These are phyloP conservation scores for Kondoa subrosea DNA, from an alignment of 768 basidiomycete genomes.

Conservation along the genomic window DNA sequence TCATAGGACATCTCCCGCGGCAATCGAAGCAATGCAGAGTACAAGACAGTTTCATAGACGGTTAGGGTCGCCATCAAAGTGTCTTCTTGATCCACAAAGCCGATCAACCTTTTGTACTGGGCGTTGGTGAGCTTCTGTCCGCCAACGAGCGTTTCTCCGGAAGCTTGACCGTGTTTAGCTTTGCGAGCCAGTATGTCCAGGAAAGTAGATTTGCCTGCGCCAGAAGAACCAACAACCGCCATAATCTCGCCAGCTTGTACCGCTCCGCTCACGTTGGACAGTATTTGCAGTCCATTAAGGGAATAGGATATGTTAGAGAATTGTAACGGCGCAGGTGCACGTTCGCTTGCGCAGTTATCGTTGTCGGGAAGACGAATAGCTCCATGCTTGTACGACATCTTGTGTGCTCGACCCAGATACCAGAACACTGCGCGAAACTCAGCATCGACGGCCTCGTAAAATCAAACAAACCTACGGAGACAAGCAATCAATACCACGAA, in stretches of 20 bases:
- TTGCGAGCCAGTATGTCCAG: constrained; percentile 90
- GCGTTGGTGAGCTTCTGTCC: constrained; percentile 56
- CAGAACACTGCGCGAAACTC: constrained; percentile 46
- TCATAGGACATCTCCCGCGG: constrained; percentile 87
- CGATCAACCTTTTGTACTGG: constrained; percentile 69
- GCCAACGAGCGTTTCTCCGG: constrained; percentile 65
- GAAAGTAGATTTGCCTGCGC: constrained; percentile 55
- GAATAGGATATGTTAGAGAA: constrained; percentile 71
- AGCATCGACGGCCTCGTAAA: too few relatives aligned
- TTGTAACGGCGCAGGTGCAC: constrained; percentile 83
- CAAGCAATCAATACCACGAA: constrained; percentile 52
- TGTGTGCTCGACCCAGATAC: constrained; percentile 66
- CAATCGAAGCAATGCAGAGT: constrained; percentile 72
- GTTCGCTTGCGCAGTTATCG: constrained; percentile 80
- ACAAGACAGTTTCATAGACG: constrained; percentile 91
- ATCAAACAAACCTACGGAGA: constrained; percentile 37
- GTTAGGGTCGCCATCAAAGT: constrained; percentile 92
- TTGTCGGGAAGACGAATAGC: constrained; percentile 46
- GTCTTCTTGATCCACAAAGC: constrained; percentile 97
- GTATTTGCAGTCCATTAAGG: constrained; percentile 49
- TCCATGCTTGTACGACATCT: constrained; percentile 37
- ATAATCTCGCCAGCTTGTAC: constrained; percentile 67
- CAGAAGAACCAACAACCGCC: constrained; percentile 78
- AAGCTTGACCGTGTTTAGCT: constrained; percentile 59
- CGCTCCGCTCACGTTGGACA: constrained; percentile 52